These are phyloP conservation scores for Rhypophila decipiens DNA, from an alignment of 495 filamentous ascomycete species.

Conservation along the genomic window DNA sequence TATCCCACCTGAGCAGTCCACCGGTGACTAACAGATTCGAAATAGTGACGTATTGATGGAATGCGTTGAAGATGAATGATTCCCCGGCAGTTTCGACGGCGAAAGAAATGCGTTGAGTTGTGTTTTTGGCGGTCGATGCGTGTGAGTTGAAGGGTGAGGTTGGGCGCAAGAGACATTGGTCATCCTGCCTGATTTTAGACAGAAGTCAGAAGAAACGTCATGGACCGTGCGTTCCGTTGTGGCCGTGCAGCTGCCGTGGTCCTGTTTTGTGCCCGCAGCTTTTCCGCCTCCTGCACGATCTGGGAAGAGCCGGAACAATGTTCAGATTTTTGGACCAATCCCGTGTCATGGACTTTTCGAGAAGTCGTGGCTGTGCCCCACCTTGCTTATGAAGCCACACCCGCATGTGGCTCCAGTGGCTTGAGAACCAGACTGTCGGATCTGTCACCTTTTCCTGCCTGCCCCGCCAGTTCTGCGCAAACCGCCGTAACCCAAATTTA, in stretches of 20 bases:
- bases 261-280: too few species aligned
- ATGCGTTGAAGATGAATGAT: neutral
- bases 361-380: too few species aligned
- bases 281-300: too few species aligned
- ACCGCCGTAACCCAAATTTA: too few species aligned
- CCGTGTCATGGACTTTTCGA: too few species aligned
- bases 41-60: neutral
- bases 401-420: slow-evolving; percentile 6
- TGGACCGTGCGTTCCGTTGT: slow-evolving; percentile 14
- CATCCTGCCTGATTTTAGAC: slow-evolving; percentile 8
- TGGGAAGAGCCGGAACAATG: neutral
- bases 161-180: slow-evolving; percentile 10
- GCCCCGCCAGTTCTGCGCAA: too few species aligned
- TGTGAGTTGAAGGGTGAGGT: neutral
- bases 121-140: neutral
- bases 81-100: neutral
- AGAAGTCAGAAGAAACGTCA: slow-evolving; percentile 14
- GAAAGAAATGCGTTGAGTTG: neutral
- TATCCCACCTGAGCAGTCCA: neutral
- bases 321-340: neutral
- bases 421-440: slow-evolving; percentile 19
- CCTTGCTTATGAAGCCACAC: too few species aligned
- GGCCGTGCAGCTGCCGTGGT: too few species aligned
- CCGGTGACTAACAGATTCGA: too few species aligned
- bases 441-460: too few species aligned